These are phyloP conservation scores for Besnoitia besnoiti DNA, from an alignment of 169 alveolate species.

Conservation along the genomic window DNA sequence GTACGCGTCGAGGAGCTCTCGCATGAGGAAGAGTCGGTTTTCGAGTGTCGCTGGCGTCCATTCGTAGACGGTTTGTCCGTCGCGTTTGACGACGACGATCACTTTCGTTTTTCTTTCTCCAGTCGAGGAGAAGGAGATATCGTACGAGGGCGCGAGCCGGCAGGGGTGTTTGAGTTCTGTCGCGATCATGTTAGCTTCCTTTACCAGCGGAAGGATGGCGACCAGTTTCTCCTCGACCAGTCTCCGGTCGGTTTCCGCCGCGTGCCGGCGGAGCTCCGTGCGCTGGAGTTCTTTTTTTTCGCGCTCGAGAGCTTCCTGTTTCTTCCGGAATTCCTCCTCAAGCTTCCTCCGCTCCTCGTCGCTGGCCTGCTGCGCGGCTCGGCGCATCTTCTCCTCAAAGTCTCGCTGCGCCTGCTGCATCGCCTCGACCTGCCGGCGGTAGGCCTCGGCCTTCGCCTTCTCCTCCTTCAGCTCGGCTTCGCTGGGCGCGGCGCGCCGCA, in stretches of 20 bases:
- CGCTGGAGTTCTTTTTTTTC: conserved; percentile 44
- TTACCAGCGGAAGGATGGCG: conserved; percentile 39
- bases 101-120: conserved; percentile 17
- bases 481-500: neutral
- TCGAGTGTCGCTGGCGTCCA: conserved; percentile 48
- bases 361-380: conserved; percentile 21
- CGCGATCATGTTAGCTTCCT: conserved; percentile 61
- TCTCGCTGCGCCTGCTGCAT: conserved; percentile 51
- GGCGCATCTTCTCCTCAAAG: conserved; percentile 51
- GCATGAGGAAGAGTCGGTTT: conserved; percentile 56
- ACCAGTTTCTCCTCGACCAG: conserved; percentile 38
- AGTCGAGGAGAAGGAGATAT: neutral
- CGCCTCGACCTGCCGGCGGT: conserved; percentile 37
- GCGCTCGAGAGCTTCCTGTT: conserved; percentile 29
- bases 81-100: neutral
- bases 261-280: neutral
- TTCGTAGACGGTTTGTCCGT: conserved; percentile 23
- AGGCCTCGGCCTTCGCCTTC: conserved; percentile 40
- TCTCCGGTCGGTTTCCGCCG: conserved; percentile 43
- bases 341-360: conserved; percentile 28
- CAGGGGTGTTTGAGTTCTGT: conserved; percentile 41
- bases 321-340: conserved; percentile 49
- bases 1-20: conserved; percentile 57
- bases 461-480: conserved; percentile 57
- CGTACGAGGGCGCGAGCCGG: conserved; percentile 2